phyloP scores from a whole-genome alignment of 306 rosid genomes.

The Abrus pulchellus region DNA sequence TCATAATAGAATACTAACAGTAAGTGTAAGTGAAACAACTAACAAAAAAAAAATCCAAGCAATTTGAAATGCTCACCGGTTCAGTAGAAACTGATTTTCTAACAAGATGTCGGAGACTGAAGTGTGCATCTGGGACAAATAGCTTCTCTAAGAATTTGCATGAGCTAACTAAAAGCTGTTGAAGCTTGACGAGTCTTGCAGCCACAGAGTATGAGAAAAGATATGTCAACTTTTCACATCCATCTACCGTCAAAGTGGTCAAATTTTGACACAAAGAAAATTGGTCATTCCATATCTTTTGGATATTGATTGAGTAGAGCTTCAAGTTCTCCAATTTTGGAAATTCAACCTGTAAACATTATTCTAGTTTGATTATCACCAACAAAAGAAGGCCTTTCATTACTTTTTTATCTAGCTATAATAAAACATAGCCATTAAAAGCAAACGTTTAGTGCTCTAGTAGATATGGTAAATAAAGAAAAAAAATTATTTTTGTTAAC shows the following conservation, averaged over 20 bases:
- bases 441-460: neutral
- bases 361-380: slow-evolving; percentile 8
- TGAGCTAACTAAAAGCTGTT: slow-evolving; percentile 48
- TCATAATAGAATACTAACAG: neutral
- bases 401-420: neutral
- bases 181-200: slow-evolving; percentile 46
- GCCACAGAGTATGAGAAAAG: slow-evolving; percentile 45
- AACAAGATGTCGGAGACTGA: neutral
- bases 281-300: slow-evolving; percentile 51
- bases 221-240: slow-evolving; percentile 46
- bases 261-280: slow-evolving; percentile 49
- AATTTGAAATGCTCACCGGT: slow-evolving; percentile 45
- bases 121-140: slow-evolving; percentile 30
- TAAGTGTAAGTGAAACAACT: neutral
- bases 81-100: slow-evolving; percentile 21
- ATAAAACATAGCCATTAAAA: neutral
- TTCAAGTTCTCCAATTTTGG: slow-evolving; percentile 50
- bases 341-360: slow-evolving; percentile 52
- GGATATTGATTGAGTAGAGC: slow-evolving; percentile 40
- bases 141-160: slow-evolving; percentile 44
- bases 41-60: slow-evolving; percentile 21
- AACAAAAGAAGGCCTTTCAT: neutral
- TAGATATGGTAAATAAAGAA: neutral
- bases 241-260: slow-evolving; percentile 45
- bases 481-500: neutral